Conservation (phyloP, 768 basidiomycete species). For the Coprinopsis sp. region DNA sequence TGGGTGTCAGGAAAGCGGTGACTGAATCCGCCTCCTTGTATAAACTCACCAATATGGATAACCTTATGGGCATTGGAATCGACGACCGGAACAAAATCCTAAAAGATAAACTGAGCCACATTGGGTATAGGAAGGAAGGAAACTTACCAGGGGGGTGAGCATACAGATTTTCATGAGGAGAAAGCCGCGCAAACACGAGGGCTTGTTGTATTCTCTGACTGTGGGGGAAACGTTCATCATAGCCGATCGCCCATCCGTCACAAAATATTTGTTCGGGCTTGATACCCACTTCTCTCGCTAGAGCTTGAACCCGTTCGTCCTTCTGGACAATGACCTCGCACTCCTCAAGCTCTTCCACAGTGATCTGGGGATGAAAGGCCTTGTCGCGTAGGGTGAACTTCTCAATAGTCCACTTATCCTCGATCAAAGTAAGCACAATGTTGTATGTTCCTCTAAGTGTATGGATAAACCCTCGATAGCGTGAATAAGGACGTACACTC, state of each 20-base stretch:
- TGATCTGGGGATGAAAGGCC: slow-evolving; percentile 75
- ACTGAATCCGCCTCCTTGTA: neutral
- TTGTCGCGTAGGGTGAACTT: slow-evolving; percentile 56
- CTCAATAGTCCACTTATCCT: slow-evolving; percentile 58
- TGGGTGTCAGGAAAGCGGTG: slow-evolving; percentile 3
- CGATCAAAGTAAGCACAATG: slow-evolving; percentile 45
- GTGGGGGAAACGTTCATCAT: slow-evolving; percentile 80
- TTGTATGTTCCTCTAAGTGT: slow-evolving; percentile 53
- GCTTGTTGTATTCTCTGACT: slow-evolving; percentile 73
- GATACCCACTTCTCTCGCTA: slow-evolving; percentile 80
- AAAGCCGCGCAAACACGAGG: slow-evolving; percentile 69
- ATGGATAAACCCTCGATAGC: slow-evolving; percentile 9
- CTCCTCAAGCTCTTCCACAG: slow-evolving; percentile 73
- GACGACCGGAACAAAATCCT: slow-evolving; percentile 74
- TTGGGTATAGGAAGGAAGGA: no score
- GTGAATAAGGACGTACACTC: slow-evolving; percentile 15
- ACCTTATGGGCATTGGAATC: slow-evolving; percentile 73
- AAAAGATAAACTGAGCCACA: no score
- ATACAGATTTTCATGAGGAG: slow-evolving; percentile 80
- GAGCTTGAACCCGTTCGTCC: slow-evolving; percentile 58
- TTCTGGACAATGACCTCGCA: slow-evolving; percentile 71
- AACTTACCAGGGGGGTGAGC: slow-evolving; percentile 77
- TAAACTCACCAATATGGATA: slow-evolving; percentile 54
- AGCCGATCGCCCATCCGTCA: slow-evolving; percentile 91
- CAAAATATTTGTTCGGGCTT: slow-evolving; percentile 64